Base-by-base conservation (phyloP, 2,329 filamentous ascomycete genomes). In the Cercospora sp. region DNA sequence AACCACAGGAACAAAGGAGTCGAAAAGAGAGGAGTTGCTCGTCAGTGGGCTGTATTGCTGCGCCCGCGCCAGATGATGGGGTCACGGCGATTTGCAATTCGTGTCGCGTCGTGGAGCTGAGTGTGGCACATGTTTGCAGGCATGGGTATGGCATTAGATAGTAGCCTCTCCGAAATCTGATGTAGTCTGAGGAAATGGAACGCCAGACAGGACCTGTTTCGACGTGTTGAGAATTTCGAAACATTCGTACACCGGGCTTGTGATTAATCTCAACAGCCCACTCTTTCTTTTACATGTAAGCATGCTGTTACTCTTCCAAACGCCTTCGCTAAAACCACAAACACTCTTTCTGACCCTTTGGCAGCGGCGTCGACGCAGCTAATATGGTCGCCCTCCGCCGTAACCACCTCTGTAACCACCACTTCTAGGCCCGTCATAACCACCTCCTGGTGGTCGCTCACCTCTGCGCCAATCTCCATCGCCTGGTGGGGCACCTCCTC, bases 391-490 rank as follows among this genome's bases (percentile, higher is more conserved):
- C 31, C 74, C 72, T 53, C 76, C 73, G 23, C 73, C 64, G 62
- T 73, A 73, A 2, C 73, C 74, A 62, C 74, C 71, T 59, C 62
- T 42, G 33, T 76, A 75, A 12, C 73, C 72, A 42, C 69, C 65
- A 39, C 70, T 68, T 36, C 67, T 70, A 16, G 63, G 57, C 20
- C 73, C 73, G 13, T 70, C 61, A 20, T 71, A 70, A 23, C 69
- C 73, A 36, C 72, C 70, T 18, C 73, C 77, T 33, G 78, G 77
- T 36, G 78, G 73, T 63, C 78, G 68, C 68, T 81, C 79, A n/a
- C 79, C 79, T 58, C 79, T 68, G 67, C 79, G 73, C 79, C 79
- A 81, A 26, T 80, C 79, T 9, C 79, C 79, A 28, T 53, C 48
- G 3, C 77, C 77, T 6, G 79, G 74, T 18, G 74, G 71, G 12